Conservation (phyloP, 2,329 filamentous ascomycete species). For the Cytospora piceae region DNA sequence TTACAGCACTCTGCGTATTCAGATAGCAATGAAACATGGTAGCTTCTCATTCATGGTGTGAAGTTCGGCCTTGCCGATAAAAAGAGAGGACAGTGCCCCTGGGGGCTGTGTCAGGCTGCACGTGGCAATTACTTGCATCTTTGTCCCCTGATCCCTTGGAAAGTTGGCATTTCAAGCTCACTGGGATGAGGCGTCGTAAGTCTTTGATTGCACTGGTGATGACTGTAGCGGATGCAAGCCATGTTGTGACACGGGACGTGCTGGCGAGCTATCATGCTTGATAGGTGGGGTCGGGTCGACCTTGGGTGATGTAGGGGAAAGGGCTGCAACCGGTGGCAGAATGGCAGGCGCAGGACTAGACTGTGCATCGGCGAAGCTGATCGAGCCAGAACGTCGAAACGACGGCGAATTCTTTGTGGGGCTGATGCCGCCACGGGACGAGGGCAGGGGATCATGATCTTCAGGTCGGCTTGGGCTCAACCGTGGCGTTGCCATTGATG, state of each 20-base stretch:
- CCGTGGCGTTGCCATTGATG: constrained; percentile 30
- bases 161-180: not conserved
- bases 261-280: constrained; percentile 49
- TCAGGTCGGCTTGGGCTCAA: constrained; percentile 35
- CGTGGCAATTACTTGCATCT: not conserved
- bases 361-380: constrained; percentile 32
- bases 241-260: constrained; percentile 22
- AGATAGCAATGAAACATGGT: not conserved
- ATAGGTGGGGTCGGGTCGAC: constrained; percentile 64
- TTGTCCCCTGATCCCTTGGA: not conserved
- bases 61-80: not conserved
- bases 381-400: constrained; percentile 34
- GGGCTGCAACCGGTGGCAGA: constrained; percentile 59
- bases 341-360: constrained; percentile 47
- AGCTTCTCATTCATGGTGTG: not conserved
- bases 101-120: no score
- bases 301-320: constrained; percentile 61
- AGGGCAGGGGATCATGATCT: constrained; percentile 44
- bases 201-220: constrained; percentile 14
- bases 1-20: not conserved
- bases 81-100: not conserved
- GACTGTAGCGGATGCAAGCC: constrained; percentile 12
- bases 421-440: constrained; percentile 52
- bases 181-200: not conserved
- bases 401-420: constrained; percentile 57